Conservation (phyloP, 352 stramenopile genomes). For the Phytophthora quininea region DNA sequence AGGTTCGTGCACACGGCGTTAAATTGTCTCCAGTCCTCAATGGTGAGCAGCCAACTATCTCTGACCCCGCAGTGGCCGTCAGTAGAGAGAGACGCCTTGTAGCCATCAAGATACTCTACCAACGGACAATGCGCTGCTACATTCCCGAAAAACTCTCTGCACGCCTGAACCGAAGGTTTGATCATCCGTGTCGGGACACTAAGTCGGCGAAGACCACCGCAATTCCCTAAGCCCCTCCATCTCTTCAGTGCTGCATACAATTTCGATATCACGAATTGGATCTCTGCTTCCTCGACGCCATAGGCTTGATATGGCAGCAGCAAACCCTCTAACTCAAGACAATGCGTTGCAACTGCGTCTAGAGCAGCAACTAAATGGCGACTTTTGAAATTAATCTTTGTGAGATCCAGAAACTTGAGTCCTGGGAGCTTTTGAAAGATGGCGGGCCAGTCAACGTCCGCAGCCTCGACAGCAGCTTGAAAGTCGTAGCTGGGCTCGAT, state of each 20-base stretch:
- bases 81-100: slow-evolving; percentile 29
- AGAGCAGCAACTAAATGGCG: slow-evolving; percentile 18
- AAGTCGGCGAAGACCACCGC: slow-evolving; percentile 32
- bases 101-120: slow-evolving; percentile 35
- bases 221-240: slow-evolving; percentile 18
- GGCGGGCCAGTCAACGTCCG: slow-evolving; percentile 17
- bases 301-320: slow-evolving; percentile 17
- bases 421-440: slow-evolving; percentile 15
- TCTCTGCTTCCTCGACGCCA: background rate
- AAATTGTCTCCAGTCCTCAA: slow-evolving; percentile 33
- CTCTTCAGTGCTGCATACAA: slow-evolving; percentile 30
- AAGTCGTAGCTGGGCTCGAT: slow-evolving; percentile 20
- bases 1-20: slow-evolving; percentile 31
- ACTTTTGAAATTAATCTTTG: slow-evolving; percentile 11
- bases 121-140: slow-evolving; percentile 29
- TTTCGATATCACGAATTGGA: slow-evolving; percentile 14
- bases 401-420: slow-evolving; percentile 29
- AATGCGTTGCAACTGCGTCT: slow-evolving; percentile 20
- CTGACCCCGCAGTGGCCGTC: slow-evolving; percentile 22
- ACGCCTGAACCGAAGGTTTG: slow-evolving; percentile 5
- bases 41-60: slow-evolving; percentile 23
- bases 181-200: slow-evolving; percentile 16
- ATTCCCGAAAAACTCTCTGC: slow-evolving; percentile 33
- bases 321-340: slow-evolving; percentile 23
- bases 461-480: slow-evolving; percentile 16